Base-by-base conservation (phyloP, 768 basidiomycete genomes). In the Lentinula lateritia region DNA sequence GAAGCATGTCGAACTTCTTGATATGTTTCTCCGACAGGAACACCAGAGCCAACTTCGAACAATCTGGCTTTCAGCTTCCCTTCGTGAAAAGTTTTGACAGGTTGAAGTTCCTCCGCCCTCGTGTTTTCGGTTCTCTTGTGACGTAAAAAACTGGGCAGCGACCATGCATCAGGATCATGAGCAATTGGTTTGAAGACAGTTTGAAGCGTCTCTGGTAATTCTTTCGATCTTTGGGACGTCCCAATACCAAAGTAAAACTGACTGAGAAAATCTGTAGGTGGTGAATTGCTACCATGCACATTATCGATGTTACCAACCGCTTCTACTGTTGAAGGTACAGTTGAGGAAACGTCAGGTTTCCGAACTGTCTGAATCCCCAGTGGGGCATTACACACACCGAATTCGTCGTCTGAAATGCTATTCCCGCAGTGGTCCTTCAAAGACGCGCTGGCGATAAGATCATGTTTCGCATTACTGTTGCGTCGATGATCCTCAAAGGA, bases 101-200 rank as follows among this genome's bases (percentile, higher is more conserved):
- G 15, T 39, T 7, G 18, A 23, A 39, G n/a, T 36, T 20, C 3
- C 10, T 39, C 38, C 35, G 16, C 34, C 38, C 36, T 46, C 36
- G n/a, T 59, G 58, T 48, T 34, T 59, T n/a, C 58, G 10, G 16
- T 34, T 35, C 45, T 28, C 15, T 62, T 46, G 36, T 20, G 61
- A 50, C 52, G 61, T 41, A 62, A 23, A 28, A 58, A 52, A 43
- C 18, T 58, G 15, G 56, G 61, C 23, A 38, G 12, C 18, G 16
- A 28, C 59, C 59, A 60, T 28, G 59, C 59, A 15, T 60, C 35
- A 15, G 38, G 1, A n/a, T 60, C 59, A 28, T 60, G 59, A 12
- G 18, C 6, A 39, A 52, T 39, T 23, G 28, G 6, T 56, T 42
- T 41, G 38, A 45, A 6, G 18, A 43, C 41, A 28, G 12, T 32